These are phyloP conservation scores for Polyplosphaeria fusca DNA, from an alignment of 495 filamentous ascomycete species.

Conservation along the genomic window DNA sequence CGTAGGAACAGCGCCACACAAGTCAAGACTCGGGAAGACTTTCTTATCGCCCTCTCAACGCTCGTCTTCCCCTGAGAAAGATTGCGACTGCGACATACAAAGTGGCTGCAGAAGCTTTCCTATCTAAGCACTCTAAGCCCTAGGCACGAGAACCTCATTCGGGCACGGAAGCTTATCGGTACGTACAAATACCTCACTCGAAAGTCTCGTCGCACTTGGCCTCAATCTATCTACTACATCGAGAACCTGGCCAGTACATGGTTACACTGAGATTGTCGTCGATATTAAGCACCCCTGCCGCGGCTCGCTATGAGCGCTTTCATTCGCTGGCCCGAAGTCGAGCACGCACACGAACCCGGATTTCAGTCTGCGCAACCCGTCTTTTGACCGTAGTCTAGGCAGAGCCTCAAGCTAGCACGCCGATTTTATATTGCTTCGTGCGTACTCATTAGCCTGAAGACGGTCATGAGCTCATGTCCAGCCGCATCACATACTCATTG, in stretches of 20 bases:
- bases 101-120: slow-evolving; percentile 2
- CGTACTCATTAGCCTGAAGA: slow-evolving; percentile 23
- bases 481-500: slow-evolving; percentile 1
- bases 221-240: slow-evolving; percentile 18
- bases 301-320: neutral
- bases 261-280: slow-evolving; percentile 27
- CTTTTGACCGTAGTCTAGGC: neutral
- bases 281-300: slow-evolving; percentile 9
- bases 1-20: too few relatives aligned
- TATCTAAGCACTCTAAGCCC: slow-evolving; percentile 8
- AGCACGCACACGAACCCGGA: slow-evolving; percentile 18
- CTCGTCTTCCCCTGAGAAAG: slow-evolving; percentile 6
- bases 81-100: slow-evolving; percentile 4
- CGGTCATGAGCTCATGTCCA: neutral
- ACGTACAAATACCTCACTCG: slow-evolving; percentile 29
- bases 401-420: slow-evolving; percentile 5
- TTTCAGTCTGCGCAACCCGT: slow-evolving; percentile 4
- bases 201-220: neutral
- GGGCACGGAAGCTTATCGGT: slow-evolving; percentile 23
- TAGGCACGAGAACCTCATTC: slow-evolving; percentile 7
- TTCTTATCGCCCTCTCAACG: too few relatives aligned
- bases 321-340: slow-evolving; percentile 12
- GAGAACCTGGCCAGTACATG: slow-evolving; percentile 5
- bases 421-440: slow-evolving; percentile 19
- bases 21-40: too few relatives aligned